phyloP scores from a whole-genome alignment of 306 rosid genomes.

The Begonia peltatifolia region DNA sequence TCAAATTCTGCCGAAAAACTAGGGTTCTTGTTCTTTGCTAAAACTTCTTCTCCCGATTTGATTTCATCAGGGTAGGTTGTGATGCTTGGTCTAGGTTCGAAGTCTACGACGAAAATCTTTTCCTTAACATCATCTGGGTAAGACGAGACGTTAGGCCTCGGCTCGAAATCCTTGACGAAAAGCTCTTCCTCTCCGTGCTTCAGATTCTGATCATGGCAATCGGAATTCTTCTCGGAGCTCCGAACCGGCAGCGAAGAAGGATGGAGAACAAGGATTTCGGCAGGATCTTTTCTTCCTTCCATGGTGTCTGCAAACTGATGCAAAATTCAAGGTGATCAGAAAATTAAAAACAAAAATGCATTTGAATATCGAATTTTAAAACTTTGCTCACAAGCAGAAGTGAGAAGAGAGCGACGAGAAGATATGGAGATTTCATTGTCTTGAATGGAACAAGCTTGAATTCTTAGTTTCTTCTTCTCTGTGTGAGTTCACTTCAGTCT shows the following conservation, averaged over 20 bases:
- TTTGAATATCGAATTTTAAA: too few relatives aligned
- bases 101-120: constrained; percentile 1
- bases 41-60: background rate
- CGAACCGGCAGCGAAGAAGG: background rate
- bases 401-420: too few relatives aligned
- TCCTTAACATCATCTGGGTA: background rate
- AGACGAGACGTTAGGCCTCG: background rate
- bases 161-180: background rate
- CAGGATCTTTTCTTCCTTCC: too few relatives aligned
- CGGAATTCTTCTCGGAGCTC: background rate
- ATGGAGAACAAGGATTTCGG: background rate
- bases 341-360: too few relatives aligned
- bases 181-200: background rate
- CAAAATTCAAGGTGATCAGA: too few relatives aligned
- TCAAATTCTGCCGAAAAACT: background rate
- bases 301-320: too few relatives aligned
- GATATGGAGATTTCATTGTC: too few relatives aligned
- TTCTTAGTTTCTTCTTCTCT: too few relatives aligned
- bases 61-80: background rate
- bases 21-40: background rate
- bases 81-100: constrained; percentile 6
- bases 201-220: background rate
- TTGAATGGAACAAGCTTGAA: too few relatives aligned
- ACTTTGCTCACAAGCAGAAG: too few relatives aligned
- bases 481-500: too few relatives aligned